These are phyloP conservation scores for Cyclotella kingstonii DNA, from an alignment of 108 stramenopile genomes.

Conservation along the genomic window DNA sequence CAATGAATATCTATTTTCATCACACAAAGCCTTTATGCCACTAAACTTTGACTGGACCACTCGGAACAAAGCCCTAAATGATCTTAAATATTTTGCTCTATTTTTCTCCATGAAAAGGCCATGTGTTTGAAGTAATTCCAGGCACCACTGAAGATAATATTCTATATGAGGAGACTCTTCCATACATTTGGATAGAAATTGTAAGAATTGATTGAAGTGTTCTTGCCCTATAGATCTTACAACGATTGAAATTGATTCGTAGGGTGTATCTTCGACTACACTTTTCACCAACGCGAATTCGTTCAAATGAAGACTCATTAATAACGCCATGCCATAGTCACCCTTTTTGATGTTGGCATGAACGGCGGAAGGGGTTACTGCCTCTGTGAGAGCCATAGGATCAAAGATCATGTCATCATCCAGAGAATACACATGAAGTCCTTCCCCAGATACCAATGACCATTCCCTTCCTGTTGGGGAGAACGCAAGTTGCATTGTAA, in stretches of 20 bases:
- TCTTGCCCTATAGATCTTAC: slow-evolving; percentile 66
- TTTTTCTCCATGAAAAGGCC: slow-evolving; percentile 82
- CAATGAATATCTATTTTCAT: slow-evolving; percentile 77
- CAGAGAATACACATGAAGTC: slow-evolving; percentile 86
- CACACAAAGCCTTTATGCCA: slow-evolving; percentile 73
- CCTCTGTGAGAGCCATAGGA: slow-evolving; percentile 86
- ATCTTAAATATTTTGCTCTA: slow-evolving; percentile 72
- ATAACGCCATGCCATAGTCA: slow-evolving; percentile 68
- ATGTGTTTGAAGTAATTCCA: slow-evolving; percentile 73
- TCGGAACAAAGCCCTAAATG: slow-evolving; percentile 76
- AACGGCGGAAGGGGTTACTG: slow-evolving; percentile 80
- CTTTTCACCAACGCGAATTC: slow-evolving; percentile 72
- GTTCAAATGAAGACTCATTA: slow-evolving; percentile 85
- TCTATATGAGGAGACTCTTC: slow-evolving; percentile 83
- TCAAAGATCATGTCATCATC: slow-evolving; percentile 94
- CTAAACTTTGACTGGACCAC: slow-evolving; percentile 67
- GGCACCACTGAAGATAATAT: slow-evolving; percentile 84
- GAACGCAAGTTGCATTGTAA: slow-evolving; percentile 80
- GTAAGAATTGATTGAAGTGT: slow-evolving; percentile 75
- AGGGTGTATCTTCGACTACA: slow-evolving; percentile 82
- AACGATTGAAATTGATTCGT: slow-evolving; percentile 70
- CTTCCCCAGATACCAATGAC: slow-evolving; percentile 87
- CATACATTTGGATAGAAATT: slow-evolving; percentile 75
- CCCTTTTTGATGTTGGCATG: slow-evolving; percentile 55
- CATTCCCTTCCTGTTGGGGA: slow-evolving; percentile 88